Evolutionary conservation across 345 rosid species (phyloP), one percentile per base, ranked within the genome.

Genomic region (Limnanthes douglasii): DNA sequence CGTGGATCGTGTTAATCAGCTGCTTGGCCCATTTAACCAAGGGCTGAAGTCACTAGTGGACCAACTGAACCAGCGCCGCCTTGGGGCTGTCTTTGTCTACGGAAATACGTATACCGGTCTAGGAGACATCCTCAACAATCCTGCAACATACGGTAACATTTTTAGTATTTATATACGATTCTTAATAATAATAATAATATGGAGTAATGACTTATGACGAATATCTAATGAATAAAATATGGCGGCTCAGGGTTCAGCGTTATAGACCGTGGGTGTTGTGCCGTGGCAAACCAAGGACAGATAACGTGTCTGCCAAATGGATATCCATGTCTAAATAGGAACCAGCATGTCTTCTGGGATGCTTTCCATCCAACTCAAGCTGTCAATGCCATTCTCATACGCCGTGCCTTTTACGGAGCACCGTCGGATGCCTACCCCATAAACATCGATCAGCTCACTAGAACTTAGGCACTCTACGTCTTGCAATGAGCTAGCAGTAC

Each of bases 291-390:
- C 56, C 61, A 51, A 56, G 85, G 86, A 3, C 66, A 70, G 11
- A 63, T 92, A 13, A 85, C 99, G 18, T 85, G 96, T 48, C 34
- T 72, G 11, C 96, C 96, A 0, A 18, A 58, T 22, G 55, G 40
- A 35, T 38, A 27, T 18, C 94, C 96, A 9, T 90, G 99, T 28
- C 10, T 37, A 0, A 64, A 75, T 35, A 56, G 88, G 31, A 46
- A 31, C 6, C 67, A 70, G 8, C 64, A 64, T 49, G 43, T 75
- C 14, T 85, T 84, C 33, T 90, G 99, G 99, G 94, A 90, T 36
- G 99, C 96, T 0, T 90, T 64, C 37, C 94, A 92, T 53, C 96
- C 88, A 13, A 85, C 96, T 7, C 68, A 80, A 45, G 77, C 74
- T n/a, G 93, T 68, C 0, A 64, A 57, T 33, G 54, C 57, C 6